Percentiles rank a stretch among this genome's conserved stretches.
These are phyloP conservation scores for Eudorina sp. DNA, from an alignment of 139 green algal genomes.

Conservation along the genomic window DNA sequence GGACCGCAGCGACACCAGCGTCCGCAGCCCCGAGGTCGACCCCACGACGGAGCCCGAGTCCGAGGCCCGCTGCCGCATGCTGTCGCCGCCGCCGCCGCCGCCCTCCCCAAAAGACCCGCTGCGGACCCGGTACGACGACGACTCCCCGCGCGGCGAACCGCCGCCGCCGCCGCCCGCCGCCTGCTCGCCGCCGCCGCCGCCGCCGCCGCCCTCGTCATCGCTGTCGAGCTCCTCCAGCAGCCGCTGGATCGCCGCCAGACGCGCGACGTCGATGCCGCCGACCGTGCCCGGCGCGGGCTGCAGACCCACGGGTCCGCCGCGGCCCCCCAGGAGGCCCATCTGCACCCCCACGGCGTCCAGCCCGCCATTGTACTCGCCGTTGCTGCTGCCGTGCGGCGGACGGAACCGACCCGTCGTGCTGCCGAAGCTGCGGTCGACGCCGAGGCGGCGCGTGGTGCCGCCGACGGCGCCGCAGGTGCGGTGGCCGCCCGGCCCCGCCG, in stretches of 20 bases:
- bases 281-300: background rate
- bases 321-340: background rate
- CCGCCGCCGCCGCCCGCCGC: background rate
- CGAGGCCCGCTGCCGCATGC: background rate
- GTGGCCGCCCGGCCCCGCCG: background rate
- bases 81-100: background rate
- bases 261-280: slow-evolving; percentile 23
- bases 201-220: background rate
- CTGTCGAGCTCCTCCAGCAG: slow-evolving; percentile 24
- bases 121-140: background rate
- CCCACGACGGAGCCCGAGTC: background rate
- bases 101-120: background rate
- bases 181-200: background rate
- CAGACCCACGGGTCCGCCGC: background rate
- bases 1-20: background rate
- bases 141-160: background rate
- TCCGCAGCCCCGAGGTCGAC: slow-evolving; percentile 6
- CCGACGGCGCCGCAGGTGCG: background rate
- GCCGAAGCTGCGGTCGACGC: background rate
- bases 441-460: background rate
- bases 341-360: background rate
- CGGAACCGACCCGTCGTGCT: background rate
- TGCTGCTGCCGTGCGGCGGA: background rate
- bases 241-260: slow-evolving; percentile 17
- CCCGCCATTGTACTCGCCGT: background rate